Evolutionary conservation across 306 rosid species (phyloP), one percentile per base, ranked within the genome.

Genomic region (Dalbergia oliveri): DNA sequence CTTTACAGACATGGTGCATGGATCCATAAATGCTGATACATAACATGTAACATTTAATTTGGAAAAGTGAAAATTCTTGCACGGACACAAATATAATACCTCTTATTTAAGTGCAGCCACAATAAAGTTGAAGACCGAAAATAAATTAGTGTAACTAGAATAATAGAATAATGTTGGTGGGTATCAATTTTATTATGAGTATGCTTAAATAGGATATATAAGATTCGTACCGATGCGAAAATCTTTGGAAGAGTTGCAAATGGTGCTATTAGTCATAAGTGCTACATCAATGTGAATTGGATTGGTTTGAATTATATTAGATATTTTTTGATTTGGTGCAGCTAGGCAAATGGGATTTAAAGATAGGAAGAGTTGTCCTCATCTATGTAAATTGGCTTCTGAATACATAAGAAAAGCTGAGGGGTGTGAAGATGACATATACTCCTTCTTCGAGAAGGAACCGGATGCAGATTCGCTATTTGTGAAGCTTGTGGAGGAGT

Each of bases 401-500:
- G 97, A 96, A 64, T 96, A 91, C 80, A 88, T 96, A 13, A 81
- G 88, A 49, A 96, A 91, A 89, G 80, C 78, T 0, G 99, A 93
- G 18, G 97, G 89, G 8, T 93, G 86, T 82, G 98, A 96, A 87
- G 93, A 96, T 62, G 92, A 90, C 59, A 83, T 96, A 47, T 96
- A 89, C 54, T 63, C 92, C 15, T 93, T 88, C 88, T 96, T 93
- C 53, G 88, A 88, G 19, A 69, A 83, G 14, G 97, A 96, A 86
- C 96, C 82, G 0, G 85, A 91, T 66, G 98, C 91, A 0, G 97
- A 93, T 93, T 96, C 99, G 0, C 94, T 96, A 11, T 90, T 82
- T 62, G 99, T 96, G 58, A 96, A 96, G 89, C 99, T 96, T 62
- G 94, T 96, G 54, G 99, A 96, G 82, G 99, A 96, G 86, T 93